Evolutionary conservation across 805 yeast species (phyloP).

Genomic region (Nakazawaea wickerhamii): DNA sequence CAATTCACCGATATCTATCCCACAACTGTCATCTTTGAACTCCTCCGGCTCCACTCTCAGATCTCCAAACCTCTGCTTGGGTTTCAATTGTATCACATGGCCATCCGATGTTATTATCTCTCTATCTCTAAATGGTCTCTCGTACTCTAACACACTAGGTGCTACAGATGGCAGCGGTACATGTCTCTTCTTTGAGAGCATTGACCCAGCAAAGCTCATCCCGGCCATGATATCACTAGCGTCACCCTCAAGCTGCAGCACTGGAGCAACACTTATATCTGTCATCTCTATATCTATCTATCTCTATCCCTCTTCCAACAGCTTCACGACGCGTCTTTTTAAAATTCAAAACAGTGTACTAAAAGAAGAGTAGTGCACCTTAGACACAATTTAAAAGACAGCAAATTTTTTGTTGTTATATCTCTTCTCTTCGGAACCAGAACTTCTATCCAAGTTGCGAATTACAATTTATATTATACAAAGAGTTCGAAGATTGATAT

Average conservation of each 20-base stretch:
- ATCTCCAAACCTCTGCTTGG: conserved; percentile 2
- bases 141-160: neutral
- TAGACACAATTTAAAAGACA: neutral
- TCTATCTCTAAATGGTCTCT: conserved; percentile 4
- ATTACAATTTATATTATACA: too few species aligned
- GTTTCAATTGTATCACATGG: conserved; percentile 11
- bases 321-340: too few species aligned
- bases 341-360: too few species aligned
- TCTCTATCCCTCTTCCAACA: too few species aligned
- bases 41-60: neutral
- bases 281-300: too few species aligned
- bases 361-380: neutral
- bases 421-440: neutral
- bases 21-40: conserved; percentile 1
- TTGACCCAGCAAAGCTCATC: conserved; percentile 2
- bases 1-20: conserved; percentile 8
- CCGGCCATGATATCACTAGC: neutral
- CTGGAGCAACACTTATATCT: neutral
- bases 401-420: conserved; percentile 3
- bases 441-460: too few species aligned
- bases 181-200: neutral
- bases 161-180: neutral
- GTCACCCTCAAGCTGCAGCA: too few species aligned
- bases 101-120: conserved; percentile 11
- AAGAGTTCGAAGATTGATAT: too few species aligned